Evolutionary conservation across 73 alveolate genomes (phyloP).

Genomic region (Tetrahymena borealis): DNA sequence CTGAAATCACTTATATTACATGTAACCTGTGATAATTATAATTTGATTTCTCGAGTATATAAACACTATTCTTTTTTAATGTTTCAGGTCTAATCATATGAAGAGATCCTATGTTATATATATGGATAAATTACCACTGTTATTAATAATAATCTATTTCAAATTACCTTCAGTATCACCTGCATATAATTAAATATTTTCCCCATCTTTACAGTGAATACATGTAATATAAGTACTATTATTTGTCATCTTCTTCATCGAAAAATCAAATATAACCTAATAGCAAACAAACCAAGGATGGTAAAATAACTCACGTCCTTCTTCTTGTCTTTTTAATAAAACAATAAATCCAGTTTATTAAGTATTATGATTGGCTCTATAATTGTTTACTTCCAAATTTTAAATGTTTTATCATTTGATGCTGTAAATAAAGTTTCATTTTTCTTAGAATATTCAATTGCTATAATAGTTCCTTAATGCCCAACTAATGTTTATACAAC

Average conservation of each 20-base stretch:
- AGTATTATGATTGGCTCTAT: too few species aligned
- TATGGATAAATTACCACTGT: background rate
- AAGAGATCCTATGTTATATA: slow-evolving; percentile 39
- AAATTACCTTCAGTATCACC: slow-evolving; percentile 77
- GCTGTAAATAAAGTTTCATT: slow-evolving; percentile 57
- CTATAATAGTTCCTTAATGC: slow-evolving; percentile 55
- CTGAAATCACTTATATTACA: slow-evolving; percentile 58
- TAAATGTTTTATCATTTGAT: slow-evolving; percentile 69
- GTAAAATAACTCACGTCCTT: slow-evolving; percentile 79
- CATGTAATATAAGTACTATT: slow-evolving; percentile 69
- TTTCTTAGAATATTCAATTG: slow-evolving; percentile 52
- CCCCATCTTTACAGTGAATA: slow-evolving; percentile 69
- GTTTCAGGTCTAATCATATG: slow-evolving; percentile 57
- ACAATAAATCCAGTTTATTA: background rate
- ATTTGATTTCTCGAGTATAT: slow-evolving; percentile 61
- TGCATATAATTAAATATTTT: slow-evolving; percentile 60
- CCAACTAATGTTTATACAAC: slow-evolving; percentile 30
- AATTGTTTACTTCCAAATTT: slow-evolving; percentile 55
- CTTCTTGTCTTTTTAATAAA: slow-evolving; percentile 35
- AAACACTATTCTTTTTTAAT: slow-evolving; percentile 43
- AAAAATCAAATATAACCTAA: slow-evolving; percentile 66
- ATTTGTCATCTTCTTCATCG: slow-evolving; percentile 58
- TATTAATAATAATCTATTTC: background rate
- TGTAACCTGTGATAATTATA: slow-evolving; percentile 65
- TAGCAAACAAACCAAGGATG: slow-evolving; percentile 83